Evolutionary conservation across 345 rosid species (phyloP), one percentile per base, ranked within the genome.

Genomic region (Ailanthus altissimus): DNA sequence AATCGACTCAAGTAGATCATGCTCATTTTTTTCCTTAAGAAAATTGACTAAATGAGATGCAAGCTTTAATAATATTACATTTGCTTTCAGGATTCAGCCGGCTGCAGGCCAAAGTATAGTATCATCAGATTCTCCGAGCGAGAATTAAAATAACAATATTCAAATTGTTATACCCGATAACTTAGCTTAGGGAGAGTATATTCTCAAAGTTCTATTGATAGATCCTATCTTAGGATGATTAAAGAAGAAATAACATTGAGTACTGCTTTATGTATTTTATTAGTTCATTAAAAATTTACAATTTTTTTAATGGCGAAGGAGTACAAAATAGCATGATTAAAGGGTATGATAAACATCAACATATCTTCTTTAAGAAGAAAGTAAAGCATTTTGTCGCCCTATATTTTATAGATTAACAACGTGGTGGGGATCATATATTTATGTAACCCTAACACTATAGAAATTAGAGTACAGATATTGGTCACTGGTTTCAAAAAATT

Each of bases 311-410:
- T 32, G 38, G 65, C 15, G 61, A 71, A 74, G 65, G 54, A 62
- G 70, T 67, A 79, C 73, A 67, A 83, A 82, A 8, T 6, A 69
- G 32, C 61, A 79, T 77, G 83, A 79, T 77, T 77, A 73, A 68
- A 67, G 42, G 36, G 74, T 26, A 32, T 53, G 66, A 70, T 23
- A 38, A 58, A 49, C 77, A 67, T 25, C 20, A 72, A 63, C 67
- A 28, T 69, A 74, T 45, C 81, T 80, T 83, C 75, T 50, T 70
- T 70, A 21, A 11, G 23, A 77, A 80, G 77, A 13, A 67, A 57
- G 71, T 75, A 21, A n/a, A 15, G 51, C 38, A 10, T 69, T n/a
- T 68, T 67, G 69, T 71, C 73, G 13, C n/a, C 68, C 40, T n/a
- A 26, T 65, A 43, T 54, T 56, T 56, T 45, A 62, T 25, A 42